Conservation (phyloP, 2,329 filamentous ascomycete species). For the Clarireedia homoeocarpa region DNA sequence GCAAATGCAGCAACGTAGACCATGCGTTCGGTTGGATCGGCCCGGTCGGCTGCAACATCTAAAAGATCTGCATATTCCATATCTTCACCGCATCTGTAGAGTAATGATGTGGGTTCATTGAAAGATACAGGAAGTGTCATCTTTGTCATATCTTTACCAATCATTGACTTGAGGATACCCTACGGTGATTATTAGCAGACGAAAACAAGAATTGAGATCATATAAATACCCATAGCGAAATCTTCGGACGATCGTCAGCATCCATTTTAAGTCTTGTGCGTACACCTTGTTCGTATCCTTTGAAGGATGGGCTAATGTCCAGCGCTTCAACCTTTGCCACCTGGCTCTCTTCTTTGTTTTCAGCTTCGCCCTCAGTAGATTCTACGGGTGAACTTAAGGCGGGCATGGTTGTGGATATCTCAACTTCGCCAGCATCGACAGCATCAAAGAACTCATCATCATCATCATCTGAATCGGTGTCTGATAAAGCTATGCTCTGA, state of each 20-base stretch:
- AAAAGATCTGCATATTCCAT: conserved; percentile 96
- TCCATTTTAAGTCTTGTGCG: conserved; percentile 78
- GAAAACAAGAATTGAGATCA: not conserved
- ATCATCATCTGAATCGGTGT: conserved; percentile 68
- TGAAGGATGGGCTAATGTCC: conserved; percentile 72
- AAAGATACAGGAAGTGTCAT: conserved; percentile 98
- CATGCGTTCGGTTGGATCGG: conserved; percentile 83
- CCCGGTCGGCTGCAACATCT: conserved; percentile 76
- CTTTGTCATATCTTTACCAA: conserved; percentile 99
- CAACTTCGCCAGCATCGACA: conserved; percentile 84
- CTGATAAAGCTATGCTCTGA: conserved; percentile 60
- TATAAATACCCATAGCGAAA: conserved; percentile 81
- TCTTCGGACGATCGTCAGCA: conserved; percentile 84
- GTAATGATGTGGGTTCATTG: conserved; percentile 92
- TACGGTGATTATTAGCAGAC: conserved; percentile 34
- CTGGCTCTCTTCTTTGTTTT: conserved; percentile 24
- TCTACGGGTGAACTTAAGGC: conserved; percentile 25
- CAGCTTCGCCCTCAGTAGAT: conserved; percentile 36
- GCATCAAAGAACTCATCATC: conserved; percentile 97
- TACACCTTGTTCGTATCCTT: conserved; percentile 85
- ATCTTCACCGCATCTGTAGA: conserved; percentile 92
- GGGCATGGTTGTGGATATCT: conserved; percentile 62
- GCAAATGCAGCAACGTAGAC: conserved; percentile 95
- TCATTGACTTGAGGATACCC: conserved; percentile 98
- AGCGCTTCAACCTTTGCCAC: conserved; percentile 39